These are phyloP conservation scores for Aspergillus nanangensis DNA, from an alignment of 495 filamentous ascomycete genomes.

Conservation along the genomic window DNA sequence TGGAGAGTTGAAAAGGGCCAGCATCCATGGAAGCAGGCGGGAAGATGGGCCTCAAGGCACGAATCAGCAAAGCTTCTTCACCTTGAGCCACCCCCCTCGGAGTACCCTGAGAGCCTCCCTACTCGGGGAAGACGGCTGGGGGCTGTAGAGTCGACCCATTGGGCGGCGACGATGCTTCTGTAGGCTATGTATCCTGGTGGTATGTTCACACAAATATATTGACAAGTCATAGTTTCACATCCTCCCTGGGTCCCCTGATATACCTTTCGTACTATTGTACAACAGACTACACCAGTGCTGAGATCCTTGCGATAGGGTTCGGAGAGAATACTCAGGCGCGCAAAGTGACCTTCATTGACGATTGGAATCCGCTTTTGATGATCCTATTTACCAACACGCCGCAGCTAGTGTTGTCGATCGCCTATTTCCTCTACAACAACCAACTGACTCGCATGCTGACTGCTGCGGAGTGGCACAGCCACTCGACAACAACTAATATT, in stretches of 20 bases:
- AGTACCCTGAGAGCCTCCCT: neutral
- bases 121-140: neutral
- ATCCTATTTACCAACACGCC: constrained; percentile 14
- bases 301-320: neutral
- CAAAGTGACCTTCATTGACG: neutral
- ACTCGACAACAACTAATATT: constrained; percentile 11
- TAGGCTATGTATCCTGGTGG: neutral
- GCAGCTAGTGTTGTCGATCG: constrained; percentile 27
- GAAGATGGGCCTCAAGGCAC: neutral
- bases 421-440: constrained; percentile 35
- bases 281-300: neutral
- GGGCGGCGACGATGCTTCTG: neutral
- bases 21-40: neutral
- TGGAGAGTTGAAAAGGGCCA: neutral
- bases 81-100: neutral
- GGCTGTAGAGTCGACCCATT: neutral
- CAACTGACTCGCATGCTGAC: constrained; percentile 31
- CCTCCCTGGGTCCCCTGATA: neutral
- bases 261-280: neutral
- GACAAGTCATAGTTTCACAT: neutral
- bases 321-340: neutral
- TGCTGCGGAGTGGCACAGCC: constrained; percentile 21
- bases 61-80: neutral
- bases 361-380: neutral
- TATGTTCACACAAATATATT: neutral